These are phyloP conservation scores for Silene uniflora DNA, from an alignment of 148 eudicot species.

Conservation along the genomic window DNA sequence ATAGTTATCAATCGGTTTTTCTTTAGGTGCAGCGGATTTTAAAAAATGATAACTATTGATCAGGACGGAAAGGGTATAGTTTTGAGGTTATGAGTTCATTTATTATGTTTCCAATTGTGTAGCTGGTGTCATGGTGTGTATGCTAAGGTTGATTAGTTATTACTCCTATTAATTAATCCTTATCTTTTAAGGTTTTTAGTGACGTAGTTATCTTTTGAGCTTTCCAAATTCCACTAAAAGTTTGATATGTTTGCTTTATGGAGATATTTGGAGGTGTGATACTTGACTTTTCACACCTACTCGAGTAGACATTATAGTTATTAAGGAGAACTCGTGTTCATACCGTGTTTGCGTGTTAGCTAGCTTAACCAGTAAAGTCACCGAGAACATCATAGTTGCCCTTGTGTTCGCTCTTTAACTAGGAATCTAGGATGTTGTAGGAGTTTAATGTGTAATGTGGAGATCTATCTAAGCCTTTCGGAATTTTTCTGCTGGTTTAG, in stretches of 20 bases:
- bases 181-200: background rate
- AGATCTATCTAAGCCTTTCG: background rate
- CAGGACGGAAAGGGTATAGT: background rate
- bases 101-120: no score
- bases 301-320: background rate
- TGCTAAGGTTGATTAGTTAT: background rate
- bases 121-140: no score
- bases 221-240: slow-evolving; percentile 6
- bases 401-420: no score
- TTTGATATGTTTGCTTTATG: slow-evolving; percentile 7
- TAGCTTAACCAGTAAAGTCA: no score
- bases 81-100: slow-evolving; percentile 3
- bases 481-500: slow-evolving; percentile 32
- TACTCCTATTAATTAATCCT: background rate
- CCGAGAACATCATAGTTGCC: no score
- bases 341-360: background rate
- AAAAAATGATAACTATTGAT: no score
- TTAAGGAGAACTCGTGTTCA: background rate
- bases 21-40: no score
- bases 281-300: background rate
- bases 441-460: background rate
- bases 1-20: no score
- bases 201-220: background rate
- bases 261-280: background rate
- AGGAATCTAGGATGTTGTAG: no score